phyloP scores from a whole-genome alignment of 1,284 basidiomycete genomes.

The Tilletia indica region DNA sequence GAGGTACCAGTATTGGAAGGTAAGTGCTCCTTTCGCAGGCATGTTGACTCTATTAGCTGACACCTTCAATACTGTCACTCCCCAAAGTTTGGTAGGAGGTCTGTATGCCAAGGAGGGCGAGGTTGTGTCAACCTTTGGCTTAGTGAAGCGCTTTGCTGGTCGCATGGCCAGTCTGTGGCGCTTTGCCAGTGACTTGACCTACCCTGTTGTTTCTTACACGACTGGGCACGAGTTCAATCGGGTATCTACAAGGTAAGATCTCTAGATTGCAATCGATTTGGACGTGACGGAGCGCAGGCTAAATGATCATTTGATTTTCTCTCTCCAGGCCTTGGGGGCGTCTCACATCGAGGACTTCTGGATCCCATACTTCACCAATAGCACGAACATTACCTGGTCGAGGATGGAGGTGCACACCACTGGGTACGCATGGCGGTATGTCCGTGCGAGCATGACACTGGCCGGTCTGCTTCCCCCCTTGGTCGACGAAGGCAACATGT shows the following conservation, averaged over 20 bases:
- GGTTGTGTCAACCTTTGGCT: conserved; percentile 76
- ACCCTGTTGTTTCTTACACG: conserved; percentile 94
- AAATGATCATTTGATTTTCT: neutral
- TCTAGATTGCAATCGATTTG: conserved; percentile 66
- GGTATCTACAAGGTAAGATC: conserved; percentile 34
- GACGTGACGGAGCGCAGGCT: neutral
- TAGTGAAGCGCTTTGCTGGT: conserved; percentile 87
- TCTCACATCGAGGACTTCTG: conserved; percentile 98
- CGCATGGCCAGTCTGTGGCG: conserved; percentile 92
- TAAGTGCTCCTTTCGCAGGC: neutral
- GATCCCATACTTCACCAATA: conserved; percentile 97
- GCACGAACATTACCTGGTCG: conserved; percentile 96
- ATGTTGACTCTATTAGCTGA: neutral
- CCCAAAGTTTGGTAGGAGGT: conserved; percentile 73
- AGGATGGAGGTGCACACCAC: conserved; percentile 96
- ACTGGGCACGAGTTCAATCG: conserved; percentile 66
- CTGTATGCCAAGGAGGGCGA: conserved; percentile 92
- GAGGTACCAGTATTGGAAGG: conserved; percentile 80
- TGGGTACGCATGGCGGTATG: conserved; percentile 68
- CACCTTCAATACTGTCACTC: neutral
- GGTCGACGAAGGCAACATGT: conserved; percentile 82
- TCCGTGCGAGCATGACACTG: conserved; percentile 94
- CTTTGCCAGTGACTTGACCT: conserved; percentile 90
- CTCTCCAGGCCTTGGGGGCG: conserved; percentile 74
- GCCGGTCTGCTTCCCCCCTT: conserved; percentile 91